A percentile compares a stretch with the other conserved stretches of the same genome.
Evolutionary conservation across 148 eudicot genomes (phyloP).

Genomic region (Rhododendron ferrugineum): DNA sequence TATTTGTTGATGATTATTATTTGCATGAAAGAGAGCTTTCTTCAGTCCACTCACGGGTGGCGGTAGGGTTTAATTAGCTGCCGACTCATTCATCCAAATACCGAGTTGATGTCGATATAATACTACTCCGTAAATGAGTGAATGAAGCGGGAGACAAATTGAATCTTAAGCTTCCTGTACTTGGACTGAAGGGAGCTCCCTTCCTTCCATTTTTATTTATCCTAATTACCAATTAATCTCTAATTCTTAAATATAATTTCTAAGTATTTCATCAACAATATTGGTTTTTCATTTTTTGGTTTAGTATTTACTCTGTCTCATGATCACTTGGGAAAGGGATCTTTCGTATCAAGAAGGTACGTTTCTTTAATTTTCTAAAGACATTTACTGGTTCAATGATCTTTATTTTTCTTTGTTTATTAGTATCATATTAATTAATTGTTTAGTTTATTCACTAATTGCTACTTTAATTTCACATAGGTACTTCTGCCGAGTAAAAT

Average conservation of each 20-base stretch:
- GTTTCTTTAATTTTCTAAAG: not conserved
- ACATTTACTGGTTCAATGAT: not conserved
- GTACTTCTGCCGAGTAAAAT: not conserved
- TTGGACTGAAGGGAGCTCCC: conserved; percentile 93
- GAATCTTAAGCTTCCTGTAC: conserved; percentile 52
- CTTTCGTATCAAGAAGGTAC: not conserved
- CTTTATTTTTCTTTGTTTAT: not conserved
- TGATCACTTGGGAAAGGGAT: not conserved
- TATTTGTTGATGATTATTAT: not conserved
- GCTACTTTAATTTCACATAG: not conserved
- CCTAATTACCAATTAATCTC: no score
- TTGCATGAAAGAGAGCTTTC: conserved; percentile 66
- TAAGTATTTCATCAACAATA: not conserved
- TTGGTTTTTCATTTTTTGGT: not conserved
- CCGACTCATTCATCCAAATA: conserved; percentile 98
- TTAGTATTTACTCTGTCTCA: not conserved
- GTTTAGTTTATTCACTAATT: not conserved
- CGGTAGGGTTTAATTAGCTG: conserved; percentile 74
- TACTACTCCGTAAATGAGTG: conserved; percentile 47
- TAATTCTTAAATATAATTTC: not conserved
- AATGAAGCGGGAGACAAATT: conserved; percentile 75
- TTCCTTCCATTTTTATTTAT: not conserved
- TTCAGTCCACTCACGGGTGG: conserved; percentile 83
- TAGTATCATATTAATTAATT: not conserved
- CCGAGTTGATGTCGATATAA: conserved; percentile 31